Percentiles rank a stretch among this genome's conserved stretches.
phyloP scores from a whole-genome alignment of 2,329 filamentous ascomycete genomes.

The Cadophora gregata region DNA sequence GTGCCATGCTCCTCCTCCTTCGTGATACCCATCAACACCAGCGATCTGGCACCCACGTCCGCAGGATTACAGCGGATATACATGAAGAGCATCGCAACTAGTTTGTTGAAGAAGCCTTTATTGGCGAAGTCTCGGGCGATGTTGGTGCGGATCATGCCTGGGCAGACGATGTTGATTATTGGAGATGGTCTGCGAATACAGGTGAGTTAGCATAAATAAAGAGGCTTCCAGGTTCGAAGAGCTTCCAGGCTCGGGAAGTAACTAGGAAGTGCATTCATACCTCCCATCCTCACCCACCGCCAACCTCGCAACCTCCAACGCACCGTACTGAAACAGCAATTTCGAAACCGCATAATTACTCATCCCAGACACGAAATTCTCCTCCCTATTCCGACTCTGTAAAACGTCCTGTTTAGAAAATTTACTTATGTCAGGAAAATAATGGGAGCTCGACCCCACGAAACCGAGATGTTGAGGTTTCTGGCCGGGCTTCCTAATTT shows the following conservation, averaged over 20 bases:
- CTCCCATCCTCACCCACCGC: neutral
- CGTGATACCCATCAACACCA: neutral
- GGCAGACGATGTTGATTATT: slow-evolving; percentile 25
- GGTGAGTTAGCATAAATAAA: too few species aligned
- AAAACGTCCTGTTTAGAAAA: slow-evolving; percentile 12
- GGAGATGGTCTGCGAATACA: neutral
- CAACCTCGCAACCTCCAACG: neutral
- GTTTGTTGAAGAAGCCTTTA: slow-evolving; percentile 10
- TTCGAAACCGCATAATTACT: neutral
- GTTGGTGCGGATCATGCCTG: slow-evolving; percentile 24
- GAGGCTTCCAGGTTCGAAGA: too few species aligned
- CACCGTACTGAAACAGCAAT: slow-evolving; percentile 7
- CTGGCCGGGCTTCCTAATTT: neutral
- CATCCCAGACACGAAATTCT: slow-evolving; percentile 7
- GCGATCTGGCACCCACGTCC: slow-evolving; percentile 1
- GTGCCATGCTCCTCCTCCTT: neutral
- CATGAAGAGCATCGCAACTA: neutral
- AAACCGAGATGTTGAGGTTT: slow-evolving; percentile 13
- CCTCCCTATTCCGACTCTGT: neutral
- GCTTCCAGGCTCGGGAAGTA: too few species aligned
- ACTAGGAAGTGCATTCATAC: neutral
- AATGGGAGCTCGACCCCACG: slow-evolving; percentile 17
- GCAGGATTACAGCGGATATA: neutral
- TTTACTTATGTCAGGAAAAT: neutral
- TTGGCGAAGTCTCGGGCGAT: slow-evolving; percentile 19